A percentile compares a stretch with the other conserved stretches of the same genome.
Conservation (phyloP, 2,329 filamentous ascomycete genomes). For the Pseudogymnoascus sp. region DNA sequence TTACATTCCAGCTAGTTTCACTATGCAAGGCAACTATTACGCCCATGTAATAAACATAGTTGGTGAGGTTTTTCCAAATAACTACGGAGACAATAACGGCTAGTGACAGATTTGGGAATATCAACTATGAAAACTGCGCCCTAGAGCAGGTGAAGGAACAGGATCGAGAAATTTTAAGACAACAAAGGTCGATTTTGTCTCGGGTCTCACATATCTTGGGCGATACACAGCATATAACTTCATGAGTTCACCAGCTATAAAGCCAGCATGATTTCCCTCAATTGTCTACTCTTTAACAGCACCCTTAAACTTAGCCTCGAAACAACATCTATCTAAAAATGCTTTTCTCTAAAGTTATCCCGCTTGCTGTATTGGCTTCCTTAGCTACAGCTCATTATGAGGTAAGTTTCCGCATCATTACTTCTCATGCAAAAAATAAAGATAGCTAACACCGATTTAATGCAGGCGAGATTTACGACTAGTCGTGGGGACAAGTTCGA, state of each 20-base stretch:
- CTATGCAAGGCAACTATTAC: background rate
- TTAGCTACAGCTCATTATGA: background rate
- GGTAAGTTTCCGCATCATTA: background rate
- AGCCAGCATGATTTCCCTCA: background rate
- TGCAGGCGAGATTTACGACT: background rate
- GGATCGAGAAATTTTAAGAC: background rate
- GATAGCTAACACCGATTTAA: background rate
- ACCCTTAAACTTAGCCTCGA: background rate
- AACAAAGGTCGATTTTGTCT: background rate
- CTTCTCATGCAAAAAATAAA: background rate
- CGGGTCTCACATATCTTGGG: background rate
- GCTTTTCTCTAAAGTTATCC: background rate
- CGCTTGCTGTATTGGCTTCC: background rate
- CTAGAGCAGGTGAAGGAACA: background rate
- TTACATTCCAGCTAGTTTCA: background rate
- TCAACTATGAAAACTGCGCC: background rate
- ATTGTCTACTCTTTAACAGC: background rate
- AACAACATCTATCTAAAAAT: background rate
- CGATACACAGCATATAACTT: background rate
- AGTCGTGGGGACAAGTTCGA: background rate
- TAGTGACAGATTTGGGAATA: background rate
- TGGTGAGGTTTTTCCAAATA: background rate
- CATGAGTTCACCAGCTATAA: background rate
- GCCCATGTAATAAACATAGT: background rate
- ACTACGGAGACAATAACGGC: background rate